A percentile compares a stretch with the other conserved stretches of the same genome.
Evolutionary conservation across 169 alveolate genomes (phyloP).

Genomic region (Eimeria maxima): DNA sequence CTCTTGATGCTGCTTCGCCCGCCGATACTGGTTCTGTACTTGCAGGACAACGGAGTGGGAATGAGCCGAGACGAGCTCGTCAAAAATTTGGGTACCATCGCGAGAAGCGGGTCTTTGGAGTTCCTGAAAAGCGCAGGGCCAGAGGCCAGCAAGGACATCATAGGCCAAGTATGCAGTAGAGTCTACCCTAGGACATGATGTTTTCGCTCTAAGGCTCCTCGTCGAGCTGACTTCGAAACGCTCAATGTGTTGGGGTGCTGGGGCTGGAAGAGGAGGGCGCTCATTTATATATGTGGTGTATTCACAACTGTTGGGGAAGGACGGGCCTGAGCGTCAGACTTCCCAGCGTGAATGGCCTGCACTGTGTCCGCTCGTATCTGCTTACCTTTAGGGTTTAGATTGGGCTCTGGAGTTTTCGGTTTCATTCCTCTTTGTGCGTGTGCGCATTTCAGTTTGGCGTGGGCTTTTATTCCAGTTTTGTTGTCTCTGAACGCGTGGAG

Average conservation of each 20-base stretch:
- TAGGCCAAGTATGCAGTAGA: constrained; percentile 75
- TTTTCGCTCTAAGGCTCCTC: neutral
- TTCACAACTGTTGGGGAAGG: too few relatives aligned
- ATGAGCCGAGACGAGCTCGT: constrained; percentile 99
- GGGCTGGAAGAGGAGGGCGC: neutral
- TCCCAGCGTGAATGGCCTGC: too few relatives aligned
- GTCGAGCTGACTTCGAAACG: neutral
- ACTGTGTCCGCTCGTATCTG: neutral
- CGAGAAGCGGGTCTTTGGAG: constrained; percentile 98
- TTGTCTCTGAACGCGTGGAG: constrained; percentile 99
- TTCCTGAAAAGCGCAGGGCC: constrained; percentile 90
- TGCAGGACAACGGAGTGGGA: constrained; percentile 99
- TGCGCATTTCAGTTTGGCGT: constrained; percentile 97
- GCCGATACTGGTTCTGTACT: neutral
- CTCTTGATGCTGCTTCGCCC: neutral
- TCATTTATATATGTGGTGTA: neutral
- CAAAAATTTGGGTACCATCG: constrained; percentile 98
- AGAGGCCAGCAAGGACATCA: constrained; percentile 85
- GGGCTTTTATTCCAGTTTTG: constrained; percentile 99
- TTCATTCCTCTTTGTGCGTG: neutral
- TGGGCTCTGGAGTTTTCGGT: neutral
- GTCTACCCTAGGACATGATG: neutral
- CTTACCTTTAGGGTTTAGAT: neutral
- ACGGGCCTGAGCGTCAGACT: too few relatives aligned
- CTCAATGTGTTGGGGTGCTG: neutral